phyloP scores from a whole-genome alignment of 2,329 filamentous ascomycete species.

The Microcyclospora tardicrescens region DNA sequence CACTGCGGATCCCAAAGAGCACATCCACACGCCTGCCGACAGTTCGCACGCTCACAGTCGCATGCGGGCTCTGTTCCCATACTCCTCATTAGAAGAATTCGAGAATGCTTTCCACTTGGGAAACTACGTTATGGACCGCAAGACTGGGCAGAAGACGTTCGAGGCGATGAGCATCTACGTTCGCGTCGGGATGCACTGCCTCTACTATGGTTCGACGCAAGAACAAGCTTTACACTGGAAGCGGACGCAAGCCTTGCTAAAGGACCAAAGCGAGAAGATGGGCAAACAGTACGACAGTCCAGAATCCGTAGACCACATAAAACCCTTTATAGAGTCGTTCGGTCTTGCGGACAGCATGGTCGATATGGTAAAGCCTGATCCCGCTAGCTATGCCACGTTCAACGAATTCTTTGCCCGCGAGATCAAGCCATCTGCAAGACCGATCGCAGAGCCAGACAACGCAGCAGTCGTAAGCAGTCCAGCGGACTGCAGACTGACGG shows the following conservation, averaged over 20 bases:
- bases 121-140: slow-evolving; percentile 32
- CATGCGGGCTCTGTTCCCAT: slow-evolving; percentile 14
- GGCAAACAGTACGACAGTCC: slow-evolving; percentile 29
- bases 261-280: slow-evolving; percentile 29
- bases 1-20: slow-evolving; percentile 15
- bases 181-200: slow-evolving; percentile 30
- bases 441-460: slow-evolving; percentile 25
- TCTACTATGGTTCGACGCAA: slow-evolving; percentile 31
- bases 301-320: slow-evolving; percentile 25
- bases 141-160: slow-evolving; percentile 28
- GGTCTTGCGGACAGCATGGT: slow-evolving; percentile 19
- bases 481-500: slow-evolving; percentile 29
- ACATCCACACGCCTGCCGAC: slow-evolving; percentile 14
- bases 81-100: slow-evolving; percentile 19
- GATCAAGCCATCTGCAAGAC: slow-evolving; percentile 24
- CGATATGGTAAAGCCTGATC: slow-evolving; percentile 27
- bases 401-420: slow-evolving; percentile 32
- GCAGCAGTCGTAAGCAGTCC: slow-evolving; percentile 20
- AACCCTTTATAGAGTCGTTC: slow-evolving; percentile 30
- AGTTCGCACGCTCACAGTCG: slow-evolving; percentile 11
- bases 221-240: slow-evolving; percentile 27
- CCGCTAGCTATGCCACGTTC: slow-evolving; percentile 27
- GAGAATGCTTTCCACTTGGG: slow-evolving; percentile 28
- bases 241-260: slow-evolving; percentile 21
- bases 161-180: slow-evolving; percentile 33